Conservation (phyloP, 2,329 filamentous ascomycete species). For the Kalmusia sp. region DNA sequence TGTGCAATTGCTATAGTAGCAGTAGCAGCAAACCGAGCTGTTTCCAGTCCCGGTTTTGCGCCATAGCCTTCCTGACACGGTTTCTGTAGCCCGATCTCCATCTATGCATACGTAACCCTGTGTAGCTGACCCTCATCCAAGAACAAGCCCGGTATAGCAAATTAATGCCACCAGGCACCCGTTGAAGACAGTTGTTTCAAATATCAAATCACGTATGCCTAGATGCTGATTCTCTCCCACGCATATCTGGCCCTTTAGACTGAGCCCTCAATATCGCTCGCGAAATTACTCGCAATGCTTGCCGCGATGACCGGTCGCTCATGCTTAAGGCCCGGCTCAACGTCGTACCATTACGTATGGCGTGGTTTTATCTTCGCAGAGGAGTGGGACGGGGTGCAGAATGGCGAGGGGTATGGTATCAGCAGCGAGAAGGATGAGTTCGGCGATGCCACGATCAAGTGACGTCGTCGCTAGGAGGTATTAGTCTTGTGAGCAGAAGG, state of each 20-base stretch:
- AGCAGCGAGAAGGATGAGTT: neutral
- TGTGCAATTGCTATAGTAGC: too few relatives aligned
- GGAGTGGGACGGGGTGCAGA: neutral
- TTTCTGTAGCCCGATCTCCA: too few relatives aligned
- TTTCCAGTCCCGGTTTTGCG: too few relatives aligned
- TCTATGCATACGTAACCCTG: too few relatives aligned
- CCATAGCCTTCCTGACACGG: too few relatives aligned
- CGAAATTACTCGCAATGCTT: neutral
- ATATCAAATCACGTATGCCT: too few relatives aligned
- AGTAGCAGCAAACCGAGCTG: too few relatives aligned
- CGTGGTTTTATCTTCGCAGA: neutral
- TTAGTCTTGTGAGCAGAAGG: neutral
- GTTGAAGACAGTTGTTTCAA: too few relatives aligned
- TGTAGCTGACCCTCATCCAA: too few relatives aligned
- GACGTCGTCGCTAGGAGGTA: neutral
- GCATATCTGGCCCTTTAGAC: neutral
- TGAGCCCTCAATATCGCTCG: neutral
- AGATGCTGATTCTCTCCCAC: neutral
- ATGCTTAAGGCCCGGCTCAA: neutral
- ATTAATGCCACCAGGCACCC: constrained; percentile 3
- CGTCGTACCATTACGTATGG: neutral
- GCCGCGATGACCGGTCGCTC: neutral
- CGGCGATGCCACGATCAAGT: neutral
- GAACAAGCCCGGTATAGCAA: too few relatives aligned
- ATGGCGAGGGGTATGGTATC: neutral